phyloP scores from a whole-genome alignment of 2,329 filamentous ascomycete genomes.

The Ascochyta pisi region DNA sequence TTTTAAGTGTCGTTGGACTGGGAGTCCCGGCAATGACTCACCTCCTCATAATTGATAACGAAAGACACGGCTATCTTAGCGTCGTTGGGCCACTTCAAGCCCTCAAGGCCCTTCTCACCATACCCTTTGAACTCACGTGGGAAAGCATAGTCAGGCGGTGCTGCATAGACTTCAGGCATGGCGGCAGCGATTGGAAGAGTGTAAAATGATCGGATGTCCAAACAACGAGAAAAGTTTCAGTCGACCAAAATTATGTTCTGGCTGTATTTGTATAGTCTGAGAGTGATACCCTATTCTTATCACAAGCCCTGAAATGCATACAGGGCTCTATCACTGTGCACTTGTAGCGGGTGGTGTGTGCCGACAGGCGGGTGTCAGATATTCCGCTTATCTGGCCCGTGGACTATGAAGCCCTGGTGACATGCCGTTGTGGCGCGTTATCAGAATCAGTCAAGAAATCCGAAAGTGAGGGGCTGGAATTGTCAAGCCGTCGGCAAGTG shows the following conservation, averaged over 20 bases:
- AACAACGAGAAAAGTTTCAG: neutral
- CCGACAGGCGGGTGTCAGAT: too few relatives aligned
- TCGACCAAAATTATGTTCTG: neutral
- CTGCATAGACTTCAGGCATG: constrained; percentile 38
- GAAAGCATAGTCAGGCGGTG: constrained; percentile 36
- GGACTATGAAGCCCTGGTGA: neutral
- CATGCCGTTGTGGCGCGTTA: neutral
- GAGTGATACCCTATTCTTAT: too few relatives aligned
- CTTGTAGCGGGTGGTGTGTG: too few relatives aligned
- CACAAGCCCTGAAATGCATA: too few relatives aligned
- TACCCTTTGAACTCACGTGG: constrained; percentile 52
- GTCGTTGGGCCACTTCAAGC: constrained; percentile 44
- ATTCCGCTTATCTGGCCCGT: neutral
- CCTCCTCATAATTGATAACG: constrained; percentile 49
- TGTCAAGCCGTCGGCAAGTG: neutral
- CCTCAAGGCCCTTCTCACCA: constrained; percentile 49
- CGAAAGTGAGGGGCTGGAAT: too few relatives aligned
- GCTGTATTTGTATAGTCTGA: neutral
- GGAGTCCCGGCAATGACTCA: too few relatives aligned
- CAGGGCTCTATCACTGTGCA: too few relatives aligned
- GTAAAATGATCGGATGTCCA: neutral
- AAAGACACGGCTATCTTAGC: constrained; percentile 50
- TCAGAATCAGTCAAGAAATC: neutral
- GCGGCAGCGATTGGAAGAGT: neutral
- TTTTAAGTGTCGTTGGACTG: too few relatives aligned